These are phyloP conservation scores for Herpetospermum pedunculosum DNA, from an alignment of 306 rosid genomes.

Conservation along the genomic window DNA sequence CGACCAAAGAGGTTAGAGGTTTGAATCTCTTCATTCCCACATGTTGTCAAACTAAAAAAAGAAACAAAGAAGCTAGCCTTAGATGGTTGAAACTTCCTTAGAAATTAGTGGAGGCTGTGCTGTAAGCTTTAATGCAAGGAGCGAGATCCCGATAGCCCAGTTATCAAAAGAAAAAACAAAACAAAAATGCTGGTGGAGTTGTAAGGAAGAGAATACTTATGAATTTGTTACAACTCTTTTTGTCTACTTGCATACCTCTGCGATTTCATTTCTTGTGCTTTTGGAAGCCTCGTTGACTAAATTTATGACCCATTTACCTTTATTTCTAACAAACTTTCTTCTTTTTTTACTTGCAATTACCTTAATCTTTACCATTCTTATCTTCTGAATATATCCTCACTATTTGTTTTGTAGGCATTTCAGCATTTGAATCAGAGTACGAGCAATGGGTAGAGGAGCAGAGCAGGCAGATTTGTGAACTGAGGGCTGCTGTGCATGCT, in stretches of 20 bases:
- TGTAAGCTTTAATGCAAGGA: not conserved
- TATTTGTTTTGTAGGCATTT: conserved; percentile 33
- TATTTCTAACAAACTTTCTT: not conserved
- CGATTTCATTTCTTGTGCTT: not conserved
- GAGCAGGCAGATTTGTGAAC: conserved; percentile 41
- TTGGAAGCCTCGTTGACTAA: not conserved
- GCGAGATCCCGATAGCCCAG: not conserved
- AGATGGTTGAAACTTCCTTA: not conserved
- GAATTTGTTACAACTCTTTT: not conserved
- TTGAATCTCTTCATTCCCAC: too few species aligned
- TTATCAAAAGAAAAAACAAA: not conserved
- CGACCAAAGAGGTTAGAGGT: too few species aligned
- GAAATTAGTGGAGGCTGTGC: not conserved
- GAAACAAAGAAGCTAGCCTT: too few species aligned
- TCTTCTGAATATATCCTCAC: conserved; percentile 15
- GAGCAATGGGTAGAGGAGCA: conserved; percentile 80
- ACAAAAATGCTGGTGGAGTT: not conserved
- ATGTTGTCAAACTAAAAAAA: too few species aligned
- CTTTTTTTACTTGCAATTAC: not conserved
- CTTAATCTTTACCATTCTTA: not conserved
- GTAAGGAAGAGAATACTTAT: not conserved
- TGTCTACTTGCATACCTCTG: not conserved
- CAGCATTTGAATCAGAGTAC: conserved; percentile 68
- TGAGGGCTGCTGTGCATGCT: conserved; percentile 53
- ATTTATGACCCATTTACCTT: not conserved